Evolutionary conservation across 2,329 filamentous ascomycete genomes (phyloP).

Genomic region (Chaetomium globosum): DNA sequence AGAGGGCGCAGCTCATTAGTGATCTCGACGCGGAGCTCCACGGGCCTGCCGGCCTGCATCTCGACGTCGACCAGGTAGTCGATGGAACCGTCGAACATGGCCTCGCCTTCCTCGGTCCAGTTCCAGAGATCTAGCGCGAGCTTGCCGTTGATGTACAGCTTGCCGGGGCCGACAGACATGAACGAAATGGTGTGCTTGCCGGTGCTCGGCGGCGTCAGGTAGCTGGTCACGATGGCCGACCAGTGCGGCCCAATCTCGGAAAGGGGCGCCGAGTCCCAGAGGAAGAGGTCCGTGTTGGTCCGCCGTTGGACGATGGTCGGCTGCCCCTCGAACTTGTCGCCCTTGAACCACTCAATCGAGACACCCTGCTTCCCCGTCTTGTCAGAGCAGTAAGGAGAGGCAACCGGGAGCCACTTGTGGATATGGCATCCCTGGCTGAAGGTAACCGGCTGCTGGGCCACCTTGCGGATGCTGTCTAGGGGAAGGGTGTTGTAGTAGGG

Average conservation of each 20-base stretch:
- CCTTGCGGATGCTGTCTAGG: constrained; percentile 61
- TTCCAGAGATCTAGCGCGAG: constrained; percentile 67
- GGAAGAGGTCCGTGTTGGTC: constrained; percentile 66
- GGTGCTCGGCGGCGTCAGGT: constrained; percentile 59
- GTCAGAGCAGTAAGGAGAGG: constrained; percentile 60
- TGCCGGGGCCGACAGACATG: constrained; percentile 67
- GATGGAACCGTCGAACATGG: constrained; percentile 70
- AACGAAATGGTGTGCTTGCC: constrained; percentile 69
- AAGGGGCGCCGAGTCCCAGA: constrained; percentile 69
- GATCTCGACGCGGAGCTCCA: constrained; percentile 65
- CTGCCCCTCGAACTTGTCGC: constrained; percentile 63
- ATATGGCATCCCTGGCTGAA: constrained; percentile 66
- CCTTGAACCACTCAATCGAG: constrained; percentile 65
- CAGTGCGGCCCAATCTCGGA: constrained; percentile 63
- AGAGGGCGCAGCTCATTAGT: constrained; percentile 67
- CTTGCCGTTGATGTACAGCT: constrained; percentile 61
- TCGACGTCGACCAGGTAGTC: constrained; percentile 64
- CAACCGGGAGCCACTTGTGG: constrained; percentile 66
- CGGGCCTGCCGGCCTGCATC: constrained; percentile 60
- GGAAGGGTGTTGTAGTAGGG: constrained; percentile 69
- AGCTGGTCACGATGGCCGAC: constrained; percentile 65
- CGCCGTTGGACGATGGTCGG: constrained; percentile 61
- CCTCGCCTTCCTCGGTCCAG: constrained; percentile 69
- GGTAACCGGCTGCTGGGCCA: constrained; percentile 57
- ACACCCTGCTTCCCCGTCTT: constrained; percentile 62